phyloP scores from a whole-genome alignment of 192 early-diverging fungal species.

The Backusella circina region DNA sequence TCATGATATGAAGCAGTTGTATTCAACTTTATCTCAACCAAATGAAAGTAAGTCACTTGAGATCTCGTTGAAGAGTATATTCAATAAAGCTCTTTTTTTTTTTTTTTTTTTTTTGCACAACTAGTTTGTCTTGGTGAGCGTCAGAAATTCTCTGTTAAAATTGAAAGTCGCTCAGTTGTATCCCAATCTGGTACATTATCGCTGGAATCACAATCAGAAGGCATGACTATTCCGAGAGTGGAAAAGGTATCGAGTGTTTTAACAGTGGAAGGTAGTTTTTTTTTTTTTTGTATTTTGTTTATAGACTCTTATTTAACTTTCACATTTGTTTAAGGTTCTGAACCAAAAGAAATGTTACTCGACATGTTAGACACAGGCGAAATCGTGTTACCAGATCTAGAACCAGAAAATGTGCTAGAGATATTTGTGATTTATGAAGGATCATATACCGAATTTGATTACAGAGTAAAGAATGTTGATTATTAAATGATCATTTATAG shows the following conservation, averaged over 20 bases:
- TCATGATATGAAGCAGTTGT: conserved; percentile 33
- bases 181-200: conserved; percentile 24
- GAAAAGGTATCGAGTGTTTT: conserved; percentile 15
- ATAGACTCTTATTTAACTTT: not conserved
- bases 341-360: conserved; percentile 15
- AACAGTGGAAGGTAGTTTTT: conserved; percentile 5
- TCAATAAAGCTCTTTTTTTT: not conserved
- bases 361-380: conserved; percentile 35
- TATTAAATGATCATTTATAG: not conserved
- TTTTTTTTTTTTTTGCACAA: too few species aligned
- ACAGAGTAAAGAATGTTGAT: conserved; percentile 25
- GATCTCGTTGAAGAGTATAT: not conserved
- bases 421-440: conserved; percentile 46
- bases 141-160: conserved; percentile 35
- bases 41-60: conserved; percentile 19
- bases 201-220: conserved; percentile 35
- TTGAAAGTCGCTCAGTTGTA: conserved; percentile 14
- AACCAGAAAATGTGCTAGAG: conserved; percentile 34
- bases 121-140: conserved; percentile 38
- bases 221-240: conserved; percentile 21
- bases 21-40: conserved; percentile 33
- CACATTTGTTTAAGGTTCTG: not conserved
- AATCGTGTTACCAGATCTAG: conserved; percentile 36
- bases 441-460: conserved; percentile 33
- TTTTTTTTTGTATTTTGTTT: not conserved